Percentiles rank a stretch among this genome's conserved stretches.
These are phyloP conservation scores for Geranium incanum DNA, from an alignment of 441 rosid genomes.

Conservation along the genomic window DNA sequence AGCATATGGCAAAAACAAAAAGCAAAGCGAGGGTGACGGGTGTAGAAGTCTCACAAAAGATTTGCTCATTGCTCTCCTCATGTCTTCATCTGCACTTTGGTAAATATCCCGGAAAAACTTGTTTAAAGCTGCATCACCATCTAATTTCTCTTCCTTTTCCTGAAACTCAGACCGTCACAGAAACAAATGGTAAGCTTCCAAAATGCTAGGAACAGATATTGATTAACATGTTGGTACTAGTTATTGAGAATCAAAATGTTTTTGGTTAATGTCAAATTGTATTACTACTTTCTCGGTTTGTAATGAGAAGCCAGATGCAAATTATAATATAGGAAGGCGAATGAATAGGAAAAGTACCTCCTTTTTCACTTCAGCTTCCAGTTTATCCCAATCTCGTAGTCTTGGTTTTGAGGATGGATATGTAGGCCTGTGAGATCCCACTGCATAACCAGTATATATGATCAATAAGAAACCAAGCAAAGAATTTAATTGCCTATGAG, in stretches of 20 bases:
- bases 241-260: neutral
- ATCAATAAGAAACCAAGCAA: neutral
- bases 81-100: constrained; percentile 73
- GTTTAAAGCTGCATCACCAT: constrained; percentile 95
- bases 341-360: constrained; percentile 33
- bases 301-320: neutral
- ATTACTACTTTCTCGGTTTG: neutral
- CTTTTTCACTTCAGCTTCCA: constrained; percentile 79
- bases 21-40: neutral
- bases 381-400: constrained; percentile 70
- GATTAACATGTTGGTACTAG: neutral
- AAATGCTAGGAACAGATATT: too few species aligned
- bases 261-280: too few species aligned
- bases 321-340: neutral
- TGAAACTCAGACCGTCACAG: constrained; percentile 24
- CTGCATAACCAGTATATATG: constrained; percentile 13
- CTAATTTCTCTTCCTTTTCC: constrained; percentile 94
- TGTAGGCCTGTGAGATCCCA: constrained; percentile 38
- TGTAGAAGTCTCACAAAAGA: constrained; percentile 61
- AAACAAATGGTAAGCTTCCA: too few species aligned
- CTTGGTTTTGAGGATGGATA: constrained; percentile 79
- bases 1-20: neutral
- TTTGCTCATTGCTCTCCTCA: constrained; percentile 83
- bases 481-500: neutral
- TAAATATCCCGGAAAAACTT: constrained; percentile 83